A percentile compares a stretch with the other conserved stretches of the same genome.
These are phyloP conservation scores for Sugiyamaella grinbergsii DNA, from an alignment of 1,139 yeast species.

Conservation along the genomic window DNA sequence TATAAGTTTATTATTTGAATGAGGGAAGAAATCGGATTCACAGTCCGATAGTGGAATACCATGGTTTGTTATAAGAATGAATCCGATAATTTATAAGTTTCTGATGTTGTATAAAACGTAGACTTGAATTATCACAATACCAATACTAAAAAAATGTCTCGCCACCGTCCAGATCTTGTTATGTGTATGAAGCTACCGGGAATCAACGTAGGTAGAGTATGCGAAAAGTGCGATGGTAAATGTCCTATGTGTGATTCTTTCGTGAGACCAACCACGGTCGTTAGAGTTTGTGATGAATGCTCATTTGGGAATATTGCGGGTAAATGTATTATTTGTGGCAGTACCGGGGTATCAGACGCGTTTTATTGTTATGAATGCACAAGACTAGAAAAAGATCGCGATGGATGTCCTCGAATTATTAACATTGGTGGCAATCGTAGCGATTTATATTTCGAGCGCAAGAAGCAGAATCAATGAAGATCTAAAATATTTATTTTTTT, in stretches of 20 bases:
- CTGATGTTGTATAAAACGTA: too few species aligned
- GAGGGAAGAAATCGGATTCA: too few species aligned
- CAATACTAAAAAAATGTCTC: slow-evolving; percentile 65
- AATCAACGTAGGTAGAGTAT: slow-evolving; percentile 63
- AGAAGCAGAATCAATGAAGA: slow-evolving; percentile 37
- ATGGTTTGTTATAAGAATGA: neutral
- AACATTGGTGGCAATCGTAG: slow-evolving; percentile 77
- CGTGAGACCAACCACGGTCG: slow-evolving; percentile 74
- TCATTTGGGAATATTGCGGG: slow-evolving; percentile 66
- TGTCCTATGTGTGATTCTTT: slow-evolving; percentile 91
- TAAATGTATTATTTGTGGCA: slow-evolving; percentile 76
- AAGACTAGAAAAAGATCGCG: slow-evolving; percentile 73
- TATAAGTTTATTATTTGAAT: neutral
- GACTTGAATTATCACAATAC: neutral
- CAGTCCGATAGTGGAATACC: neutral
- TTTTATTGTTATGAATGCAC: slow-evolving; percentile 90
- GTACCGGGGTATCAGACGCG: slow-evolving; percentile 63
- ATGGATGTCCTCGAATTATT: slow-evolving; percentile 87
- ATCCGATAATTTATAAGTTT: neutral
- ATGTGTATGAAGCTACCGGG: slow-evolving; percentile 91
- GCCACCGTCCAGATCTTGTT: slow-evolving; percentile 85
- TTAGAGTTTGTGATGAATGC: slow-evolving; percentile 82
- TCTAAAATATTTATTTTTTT: neutral
- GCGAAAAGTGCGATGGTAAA: slow-evolving; percentile 86
- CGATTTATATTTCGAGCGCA: slow-evolving; percentile 66